Evolutionary conservation across 2,329 filamentous ascomycete genomes (phyloP).

Genomic region (Daldinia eschscholtzii): DNA sequence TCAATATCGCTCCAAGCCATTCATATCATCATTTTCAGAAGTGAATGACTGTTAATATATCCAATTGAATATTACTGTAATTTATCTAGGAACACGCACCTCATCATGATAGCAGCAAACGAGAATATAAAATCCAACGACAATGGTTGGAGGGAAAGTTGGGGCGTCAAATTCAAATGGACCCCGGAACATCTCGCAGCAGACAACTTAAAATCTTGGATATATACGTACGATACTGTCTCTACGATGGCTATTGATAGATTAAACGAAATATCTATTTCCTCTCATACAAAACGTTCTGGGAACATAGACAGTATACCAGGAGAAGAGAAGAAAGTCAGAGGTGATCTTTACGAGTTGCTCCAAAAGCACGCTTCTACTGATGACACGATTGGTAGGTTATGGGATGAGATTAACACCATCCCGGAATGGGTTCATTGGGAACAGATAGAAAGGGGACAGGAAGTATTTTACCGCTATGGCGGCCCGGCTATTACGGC

Average conservation of each 20-base stretch:
- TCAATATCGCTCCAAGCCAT: too few relatives aligned
- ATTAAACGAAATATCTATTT: slow-evolving; percentile 72
- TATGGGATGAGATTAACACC: slow-evolving; percentile 77
- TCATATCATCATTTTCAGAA: neutral
- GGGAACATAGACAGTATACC: slow-evolving; percentile 37
- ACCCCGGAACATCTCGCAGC: slow-evolving; percentile 72
- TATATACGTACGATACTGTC: slow-evolving; percentile 75
- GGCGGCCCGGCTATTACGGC: slow-evolving; percentile 74
- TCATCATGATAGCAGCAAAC: slow-evolving; percentile 29
- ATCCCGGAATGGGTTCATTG: slow-evolving; percentile 83
- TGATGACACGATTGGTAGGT: slow-evolving; percentile 65
- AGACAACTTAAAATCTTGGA: slow-evolving; percentile 70
- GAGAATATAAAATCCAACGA: slow-evolving; percentile 13
- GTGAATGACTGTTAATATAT: neutral
- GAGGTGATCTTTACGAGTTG: slow-evolving; percentile 73
- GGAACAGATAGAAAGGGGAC: slow-evolving; percentile 79
- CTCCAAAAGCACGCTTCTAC: slow-evolving; percentile 68
- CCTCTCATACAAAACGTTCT: slow-evolving; percentile 47
- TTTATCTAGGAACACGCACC: neutral
- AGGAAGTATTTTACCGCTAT: slow-evolving; percentile 83
- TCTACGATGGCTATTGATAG: slow-evolving; percentile 74
- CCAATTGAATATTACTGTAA: neutral
- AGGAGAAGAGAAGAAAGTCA: slow-evolving; percentile 52
- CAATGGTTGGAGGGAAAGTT: slow-evolving; percentile 54
- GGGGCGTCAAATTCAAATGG: slow-evolving; percentile 78